phyloP scores from a whole-genome alignment of 2,329 filamentous ascomycete genomes.

The Zymoseptoria passerinii region DNA sequence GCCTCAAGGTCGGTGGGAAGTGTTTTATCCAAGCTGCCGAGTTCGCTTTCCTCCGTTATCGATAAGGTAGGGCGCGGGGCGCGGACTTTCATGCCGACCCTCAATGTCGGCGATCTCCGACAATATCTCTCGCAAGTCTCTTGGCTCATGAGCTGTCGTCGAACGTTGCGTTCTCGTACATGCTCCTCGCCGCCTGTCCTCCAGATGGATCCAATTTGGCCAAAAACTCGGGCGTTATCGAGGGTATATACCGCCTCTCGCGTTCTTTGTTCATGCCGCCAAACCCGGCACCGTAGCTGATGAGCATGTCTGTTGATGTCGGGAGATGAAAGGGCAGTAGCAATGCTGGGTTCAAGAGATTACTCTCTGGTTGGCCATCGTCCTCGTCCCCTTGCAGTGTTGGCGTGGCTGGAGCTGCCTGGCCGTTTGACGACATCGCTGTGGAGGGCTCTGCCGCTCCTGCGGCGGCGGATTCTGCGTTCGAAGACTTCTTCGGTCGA shows the following conservation, averaged over 20 bases:
- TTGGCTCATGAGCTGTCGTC: constrained; percentile 18
- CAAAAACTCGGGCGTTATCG: constrained; percentile 86
- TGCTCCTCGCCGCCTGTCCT: constrained; percentile 28
- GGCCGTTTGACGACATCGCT: constrained; percentile 16
- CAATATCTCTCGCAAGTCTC: not conserved
- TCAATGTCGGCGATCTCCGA: not conserved
- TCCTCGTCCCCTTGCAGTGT: constrained; percentile 46
- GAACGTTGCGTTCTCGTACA: constrained; percentile 29
- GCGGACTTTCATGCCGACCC: not conserved
- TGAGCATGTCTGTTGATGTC: constrained; percentile 93
- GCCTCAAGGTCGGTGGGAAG: not conserved
- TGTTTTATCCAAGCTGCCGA: not conserved
- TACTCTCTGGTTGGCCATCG: constrained; percentile 61
- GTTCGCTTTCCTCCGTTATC: not conserved
- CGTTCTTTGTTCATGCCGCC: constrained; percentile 85
- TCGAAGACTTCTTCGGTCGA: constrained; percentile 31
- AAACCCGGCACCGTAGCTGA: constrained; percentile 90
- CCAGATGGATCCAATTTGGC: constrained; percentile 65
- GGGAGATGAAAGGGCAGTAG: constrained; percentile 94
- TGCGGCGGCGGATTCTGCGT: constrained; percentile 2
- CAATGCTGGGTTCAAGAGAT: constrained; percentile 79
- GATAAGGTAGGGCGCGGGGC: not conserved
- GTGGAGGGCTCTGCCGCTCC: constrained; percentile 6
- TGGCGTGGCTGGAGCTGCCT: constrained; percentile 7
- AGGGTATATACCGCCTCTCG: constrained; percentile 91